Conservation (phyloP, 2,329 filamentous ascomycete genomes). For the Talaromyces sp. region DNA sequence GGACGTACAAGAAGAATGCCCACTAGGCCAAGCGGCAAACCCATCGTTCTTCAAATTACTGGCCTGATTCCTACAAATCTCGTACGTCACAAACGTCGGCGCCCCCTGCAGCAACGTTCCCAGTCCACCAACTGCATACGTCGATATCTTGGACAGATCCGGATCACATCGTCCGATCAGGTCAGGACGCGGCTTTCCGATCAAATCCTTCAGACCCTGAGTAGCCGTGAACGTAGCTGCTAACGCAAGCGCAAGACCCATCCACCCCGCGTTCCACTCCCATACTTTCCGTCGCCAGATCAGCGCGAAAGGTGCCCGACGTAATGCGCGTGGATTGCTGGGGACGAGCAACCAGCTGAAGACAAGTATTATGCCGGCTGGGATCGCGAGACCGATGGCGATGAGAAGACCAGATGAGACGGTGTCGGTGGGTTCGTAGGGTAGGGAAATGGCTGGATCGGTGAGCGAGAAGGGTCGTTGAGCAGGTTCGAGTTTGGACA, state of each 20-base stretch:
- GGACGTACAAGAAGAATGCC: slow-evolving; percentile 63
- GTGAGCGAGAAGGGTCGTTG: slow-evolving; percentile 67
- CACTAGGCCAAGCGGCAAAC: slow-evolving; percentile 79
- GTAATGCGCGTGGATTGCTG: slow-evolving; percentile 59
- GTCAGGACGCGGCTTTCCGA: slow-evolving; percentile 63
- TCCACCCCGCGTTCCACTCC: slow-evolving; percentile 83
- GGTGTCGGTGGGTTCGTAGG: slow-evolving; percentile 65
- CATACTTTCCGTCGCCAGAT: slow-evolving; percentile 81
- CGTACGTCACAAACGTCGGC: slow-evolving; percentile 67
- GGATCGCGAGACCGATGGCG: slow-evolving; percentile 60
- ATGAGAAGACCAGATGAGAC: slow-evolving; percentile 65
- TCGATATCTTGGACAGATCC: slow-evolving; percentile 60
- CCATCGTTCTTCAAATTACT: slow-evolving; percentile 67
- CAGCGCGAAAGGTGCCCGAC: slow-evolving; percentile 58
- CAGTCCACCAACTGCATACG: slow-evolving; percentile 62
- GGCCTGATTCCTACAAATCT: slow-evolving; percentile 65
- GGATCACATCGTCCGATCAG: slow-evolving; percentile 69
- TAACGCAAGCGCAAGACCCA: slow-evolving; percentile 72
- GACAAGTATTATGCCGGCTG: slow-evolving; percentile 64
- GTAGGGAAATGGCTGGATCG: slow-evolving; percentile 76
- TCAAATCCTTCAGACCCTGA: slow-evolving; percentile 74
- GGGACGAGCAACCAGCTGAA: slow-evolving; percentile 68
- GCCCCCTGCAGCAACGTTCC: slow-evolving; percentile 49
- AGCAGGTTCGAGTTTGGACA: slow-evolving; percentile 61
- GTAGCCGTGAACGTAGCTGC: slow-evolving; percentile 75